Percentiles rank a stretch among this genome's conserved stretches.
phyloP scores from a whole-genome alignment of 257 asterid species.

The Marsdenia floribunda region DNA sequence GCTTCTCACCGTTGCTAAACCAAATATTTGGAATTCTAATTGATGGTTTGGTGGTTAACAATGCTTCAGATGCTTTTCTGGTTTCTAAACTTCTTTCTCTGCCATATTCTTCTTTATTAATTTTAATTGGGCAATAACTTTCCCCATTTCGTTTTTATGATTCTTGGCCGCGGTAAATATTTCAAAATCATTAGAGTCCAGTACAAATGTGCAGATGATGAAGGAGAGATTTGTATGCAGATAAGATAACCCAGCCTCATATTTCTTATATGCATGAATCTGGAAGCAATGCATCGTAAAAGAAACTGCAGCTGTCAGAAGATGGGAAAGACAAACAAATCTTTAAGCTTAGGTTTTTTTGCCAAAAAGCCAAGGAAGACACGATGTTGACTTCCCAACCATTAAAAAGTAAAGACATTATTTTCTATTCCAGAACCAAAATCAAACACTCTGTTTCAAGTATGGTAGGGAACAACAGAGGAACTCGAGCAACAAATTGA shows the following conservation, averaged over 20 bases:
- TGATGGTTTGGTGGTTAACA: neutral
- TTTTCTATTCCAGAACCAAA: neutral
- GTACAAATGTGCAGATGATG: no score
- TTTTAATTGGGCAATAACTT: neutral
- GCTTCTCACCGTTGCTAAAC: neutral
- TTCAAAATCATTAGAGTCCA: neutral
- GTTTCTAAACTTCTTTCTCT: neutral
- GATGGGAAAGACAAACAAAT: no score
- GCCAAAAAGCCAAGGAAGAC: no score
- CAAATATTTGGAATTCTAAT: neutral
- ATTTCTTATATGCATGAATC: no score
- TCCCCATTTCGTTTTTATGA: no score
- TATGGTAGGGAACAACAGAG: neutral
- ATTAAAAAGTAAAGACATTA: neutral
- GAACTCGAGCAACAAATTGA: neutral
- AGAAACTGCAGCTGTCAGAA: no score
- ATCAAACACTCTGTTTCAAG: neutral
- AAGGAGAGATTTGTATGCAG: no score
- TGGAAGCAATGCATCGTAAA: no score
- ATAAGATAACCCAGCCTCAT: no score
- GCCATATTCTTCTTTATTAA: neutral
- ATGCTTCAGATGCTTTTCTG: neutral
- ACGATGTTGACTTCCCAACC: no score
- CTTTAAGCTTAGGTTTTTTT: no score
- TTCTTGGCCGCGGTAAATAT: neutral